phyloP scores from a whole-genome alignment of 345 rosid species.

The Aquilaria sinensis region DNA sequence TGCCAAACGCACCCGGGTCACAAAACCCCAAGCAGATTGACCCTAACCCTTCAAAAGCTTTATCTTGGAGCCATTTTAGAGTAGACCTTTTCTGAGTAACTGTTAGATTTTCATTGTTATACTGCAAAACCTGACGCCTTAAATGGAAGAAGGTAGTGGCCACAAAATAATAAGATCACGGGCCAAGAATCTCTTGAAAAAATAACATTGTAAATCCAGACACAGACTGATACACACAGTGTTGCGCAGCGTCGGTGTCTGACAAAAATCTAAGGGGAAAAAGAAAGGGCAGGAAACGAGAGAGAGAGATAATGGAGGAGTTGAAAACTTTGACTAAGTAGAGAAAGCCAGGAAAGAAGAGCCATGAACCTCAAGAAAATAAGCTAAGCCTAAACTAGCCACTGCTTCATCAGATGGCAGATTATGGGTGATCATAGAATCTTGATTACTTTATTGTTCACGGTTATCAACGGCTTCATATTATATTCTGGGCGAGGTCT shows the following conservation, averaged over 20 bases:
- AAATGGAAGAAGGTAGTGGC: slow-evolving; percentile 1
- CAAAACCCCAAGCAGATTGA: slow-evolving; percentile 6
- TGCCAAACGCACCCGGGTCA: slow-evolving; percentile 8
- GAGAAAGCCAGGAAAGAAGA: slow-evolving; percentile 7
- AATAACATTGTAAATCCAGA: slow-evolving; percentile 25
- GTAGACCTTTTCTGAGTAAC: slow-evolving; percentile 1
- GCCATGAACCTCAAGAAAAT: slow-evolving; percentile 23
- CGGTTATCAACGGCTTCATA: slow-evolving; percentile 25
- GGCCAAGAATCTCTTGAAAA: slow-evolving; percentile 44
- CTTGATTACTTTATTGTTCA: slow-evolving; percentile 34
- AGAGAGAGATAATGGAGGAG: slow-evolving; percentile 25
- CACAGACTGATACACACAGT: slow-evolving; percentile 26
- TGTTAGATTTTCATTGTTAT: slow-evolving; percentile 12
- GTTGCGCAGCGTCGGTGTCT: slow-evolving; percentile 21
- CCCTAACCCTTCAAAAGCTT: slow-evolving; percentile 10
- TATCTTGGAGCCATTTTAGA: slow-evolving; percentile 5
- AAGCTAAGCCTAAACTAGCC: slow-evolving; percentile 3
- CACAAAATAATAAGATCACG: slow-evolving; percentile 43
- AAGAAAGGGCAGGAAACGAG: not conserved
- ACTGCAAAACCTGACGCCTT: slow-evolving; percentile 25
- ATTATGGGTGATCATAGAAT: slow-evolving; percentile 30
- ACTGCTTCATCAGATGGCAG: slow-evolving; percentile 4
- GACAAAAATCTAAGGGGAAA: slow-evolving; percentile 16
- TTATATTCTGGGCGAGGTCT: slow-evolving; percentile 7
- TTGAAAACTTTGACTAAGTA: slow-evolving; percentile 29